phyloP scores from a whole-genome alignment of 192 early-diverging fungal species.

The Coemansia sp. region DNA sequence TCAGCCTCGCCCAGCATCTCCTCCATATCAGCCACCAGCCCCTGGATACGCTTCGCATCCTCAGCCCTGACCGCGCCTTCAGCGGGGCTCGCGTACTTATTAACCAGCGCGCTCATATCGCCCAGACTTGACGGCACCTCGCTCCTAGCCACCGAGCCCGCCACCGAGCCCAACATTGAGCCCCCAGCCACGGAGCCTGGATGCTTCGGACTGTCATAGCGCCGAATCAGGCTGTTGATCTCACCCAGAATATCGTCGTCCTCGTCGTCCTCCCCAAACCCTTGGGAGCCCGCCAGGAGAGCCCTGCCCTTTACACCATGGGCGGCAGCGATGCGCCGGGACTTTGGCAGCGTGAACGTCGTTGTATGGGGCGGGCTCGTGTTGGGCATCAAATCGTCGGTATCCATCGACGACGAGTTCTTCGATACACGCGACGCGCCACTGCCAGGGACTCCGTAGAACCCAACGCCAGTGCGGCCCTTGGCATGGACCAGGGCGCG shows the following conservation, averaged over 20 bases:
- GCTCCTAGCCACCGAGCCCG: slow-evolving; percentile 3
- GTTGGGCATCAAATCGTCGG: slow-evolving; percentile 43
- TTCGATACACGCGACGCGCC: slow-evolving; percentile 28
- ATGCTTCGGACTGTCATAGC: slow-evolving; percentile 33
- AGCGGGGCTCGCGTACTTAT: slow-evolving; percentile 41
- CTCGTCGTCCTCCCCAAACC: slow-evolving; percentile 27
- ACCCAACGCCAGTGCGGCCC: background rate
- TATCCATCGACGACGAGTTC: slow-evolving; percentile 44
- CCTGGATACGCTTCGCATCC: slow-evolving; percentile 7
- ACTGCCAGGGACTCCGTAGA: slow-evolving; percentile 18
- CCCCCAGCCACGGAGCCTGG: background rate
- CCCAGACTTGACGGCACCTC: slow-evolving; percentile 13
- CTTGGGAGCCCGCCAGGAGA: background rate
- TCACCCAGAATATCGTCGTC: slow-evolving; percentile 49
- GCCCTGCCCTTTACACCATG: background rate
- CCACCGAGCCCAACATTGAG: background rate
- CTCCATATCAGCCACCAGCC: slow-evolving; percentile 47
- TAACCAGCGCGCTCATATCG: slow-evolving; percentile 31
- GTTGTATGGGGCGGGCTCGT: slow-evolving; percentile 46
- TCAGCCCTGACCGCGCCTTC: background rate
- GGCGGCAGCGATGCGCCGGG: slow-evolving; percentile 23
- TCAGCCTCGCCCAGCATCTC: slow-evolving; percentile 48
- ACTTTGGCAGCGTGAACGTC: slow-evolving; percentile 41
- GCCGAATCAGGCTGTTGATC: slow-evolving; percentile 34
- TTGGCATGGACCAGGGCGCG: slow-evolving; percentile 28